Conservation (phyloP, 1,284 basidiomycete species). For the Somion occarium region DNA sequence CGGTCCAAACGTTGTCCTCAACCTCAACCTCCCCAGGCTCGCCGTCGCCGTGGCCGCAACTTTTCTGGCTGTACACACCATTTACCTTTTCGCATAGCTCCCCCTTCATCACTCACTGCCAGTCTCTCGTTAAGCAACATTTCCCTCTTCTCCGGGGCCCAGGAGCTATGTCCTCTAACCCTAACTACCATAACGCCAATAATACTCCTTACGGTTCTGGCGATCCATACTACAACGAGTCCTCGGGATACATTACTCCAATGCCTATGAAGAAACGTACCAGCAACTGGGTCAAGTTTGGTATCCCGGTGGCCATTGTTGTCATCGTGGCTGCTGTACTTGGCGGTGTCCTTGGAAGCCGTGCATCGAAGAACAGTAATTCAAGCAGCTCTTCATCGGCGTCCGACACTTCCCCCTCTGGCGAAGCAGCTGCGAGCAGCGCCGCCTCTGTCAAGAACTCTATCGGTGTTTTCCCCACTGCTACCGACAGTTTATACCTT, state of each 20-base stretch:
- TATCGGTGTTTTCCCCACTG: slow-evolving; percentile 66
- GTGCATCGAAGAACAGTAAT: slow-evolving; percentile 42
- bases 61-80: not conserved
- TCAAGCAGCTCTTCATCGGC: slow-evolving; percentile 17
- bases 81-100: not conserved
- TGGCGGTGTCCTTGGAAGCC: slow-evolving; percentile 70
- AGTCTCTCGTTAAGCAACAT: slow-evolving; percentile 26
- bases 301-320: slow-evolving; percentile 57
- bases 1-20: not conserved
- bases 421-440: slow-evolving; percentile 33
- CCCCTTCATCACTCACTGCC: slow-evolving; percentile 12
- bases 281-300: slow-evolving; percentile 63
- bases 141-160: slow-evolving; percentile 9
- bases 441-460: slow-evolving; percentile 56
- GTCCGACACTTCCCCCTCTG: slow-evolving; percentile 21
- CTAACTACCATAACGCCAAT: slow-evolving; percentile 44
- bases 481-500: slow-evolving; percentile 69
- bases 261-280: slow-evolving; percentile 31
- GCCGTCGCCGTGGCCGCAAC: not conserved
- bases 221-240: slow-evolving; percentile 63
- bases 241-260: slow-evolving; percentile 62
- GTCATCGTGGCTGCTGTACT: slow-evolving; percentile 75
- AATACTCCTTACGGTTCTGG: slow-evolving; percentile 45
- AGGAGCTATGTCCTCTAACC: slow-evolving; percentile 25
- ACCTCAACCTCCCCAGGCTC: not conserved